phyloP scores from a whole-genome alignment of 345 rosid species.

The Combretum micranthum region DNA sequence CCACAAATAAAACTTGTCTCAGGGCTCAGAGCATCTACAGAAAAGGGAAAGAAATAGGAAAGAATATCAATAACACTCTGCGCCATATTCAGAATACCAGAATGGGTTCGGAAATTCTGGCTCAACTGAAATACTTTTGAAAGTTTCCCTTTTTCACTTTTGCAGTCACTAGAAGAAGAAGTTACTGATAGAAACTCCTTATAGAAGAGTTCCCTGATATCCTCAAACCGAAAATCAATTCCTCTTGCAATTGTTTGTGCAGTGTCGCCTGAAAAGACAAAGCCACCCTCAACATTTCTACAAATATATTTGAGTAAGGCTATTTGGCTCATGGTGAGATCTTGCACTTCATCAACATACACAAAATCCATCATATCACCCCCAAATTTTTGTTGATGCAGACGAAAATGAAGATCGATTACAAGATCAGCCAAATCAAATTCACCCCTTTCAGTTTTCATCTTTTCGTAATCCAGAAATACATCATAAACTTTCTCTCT shows the following conservation, averaged over 20 bases:
- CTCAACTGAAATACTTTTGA: constrained; percentile 30
- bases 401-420: constrained; percentile 39
- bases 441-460: constrained; percentile 32
- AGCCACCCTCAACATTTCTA: constrained; percentile 36
- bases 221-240: constrained; percentile 46
- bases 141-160: constrained; percentile 26
- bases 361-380: constrained; percentile 39
- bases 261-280: constrained; percentile 46
- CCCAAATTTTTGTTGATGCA: constrained; percentile 15
- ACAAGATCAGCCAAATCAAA: constrained; percentile 58
- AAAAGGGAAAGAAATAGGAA: constrained; percentile 30
- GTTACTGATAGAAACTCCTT: constrained; percentile 30
- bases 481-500: constrained; percentile 31
- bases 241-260: constrained; percentile 45
- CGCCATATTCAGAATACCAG: constrained; percentile 39
- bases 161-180: constrained; percentile 1
- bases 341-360: constrained; percentile 61
- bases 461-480: constrained; percentile 37
- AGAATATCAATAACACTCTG: constrained; percentile 48
- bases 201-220: constrained; percentile 36
- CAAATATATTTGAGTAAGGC: constrained; percentile 40
- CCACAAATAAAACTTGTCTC: constrained; percentile 38
- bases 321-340: constrained; percentile 50
- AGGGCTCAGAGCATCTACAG: constrained; percentile 25
- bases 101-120: constrained; percentile 51